Conservation (phyloP, 148 eudicot species). For the Camellia japonica region DNA sequence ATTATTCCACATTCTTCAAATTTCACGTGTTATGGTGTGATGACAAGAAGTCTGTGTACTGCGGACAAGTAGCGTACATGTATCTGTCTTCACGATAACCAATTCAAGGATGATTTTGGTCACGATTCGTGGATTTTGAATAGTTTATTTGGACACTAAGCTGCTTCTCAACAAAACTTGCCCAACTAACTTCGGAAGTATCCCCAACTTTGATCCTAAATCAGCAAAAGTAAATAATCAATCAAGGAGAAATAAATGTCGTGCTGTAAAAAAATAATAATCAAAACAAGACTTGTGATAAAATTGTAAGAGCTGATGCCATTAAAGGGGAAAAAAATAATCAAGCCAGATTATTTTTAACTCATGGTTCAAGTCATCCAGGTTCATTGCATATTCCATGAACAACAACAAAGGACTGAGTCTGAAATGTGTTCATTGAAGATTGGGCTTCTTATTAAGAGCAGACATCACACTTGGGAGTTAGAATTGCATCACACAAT, state of each 20-base stretch:
- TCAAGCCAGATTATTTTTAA: not conserved
- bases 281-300: not conserved
- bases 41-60: not conserved
- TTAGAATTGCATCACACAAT: not conserved
- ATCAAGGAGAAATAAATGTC: not conserved
- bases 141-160: not conserved
- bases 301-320: not conserved
- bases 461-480: too few species aligned
- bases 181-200: not conserved
- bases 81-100: not conserved
- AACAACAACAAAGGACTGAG: too few species aligned
- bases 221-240: not conserved
- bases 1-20: constrained; percentile 9
- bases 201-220: constrained; percentile 1
- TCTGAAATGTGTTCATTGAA: too few species aligned
- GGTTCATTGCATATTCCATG: too few species aligned
- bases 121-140: not conserved
- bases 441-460: too few species aligned
- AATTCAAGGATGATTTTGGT: not conserved
- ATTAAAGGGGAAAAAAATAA: not conserved
- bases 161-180: constrained; percentile 1
- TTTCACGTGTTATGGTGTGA: not conserved
- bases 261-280: not conserved
- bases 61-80: not conserved
- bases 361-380: too few species aligned